Conservation (phyloP, 2,329 filamentous ascomycete genomes). For the Sarocladiaceae sp. region DNA sequence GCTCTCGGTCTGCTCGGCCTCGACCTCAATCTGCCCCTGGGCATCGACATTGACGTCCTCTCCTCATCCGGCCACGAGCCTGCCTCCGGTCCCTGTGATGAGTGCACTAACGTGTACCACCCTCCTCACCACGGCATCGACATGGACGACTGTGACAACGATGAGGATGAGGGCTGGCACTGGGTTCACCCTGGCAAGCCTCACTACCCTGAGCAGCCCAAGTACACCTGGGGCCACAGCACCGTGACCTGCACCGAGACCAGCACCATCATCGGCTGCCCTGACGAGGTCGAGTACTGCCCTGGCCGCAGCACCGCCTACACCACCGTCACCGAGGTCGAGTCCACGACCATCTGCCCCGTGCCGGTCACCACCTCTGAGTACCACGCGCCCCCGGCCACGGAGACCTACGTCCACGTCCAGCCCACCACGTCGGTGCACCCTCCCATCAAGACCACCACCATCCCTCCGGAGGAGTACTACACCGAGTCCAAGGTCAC, state of each 20-base stretch:
- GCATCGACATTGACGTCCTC: constrained; percentile 13
- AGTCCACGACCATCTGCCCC: constrained; percentile 39
- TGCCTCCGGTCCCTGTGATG: constrained; percentile 18
- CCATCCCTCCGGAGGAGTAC: constrained; percentile 1
- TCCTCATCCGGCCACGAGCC: constrained; percentile 11
- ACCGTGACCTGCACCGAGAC: constrained; percentile 33
- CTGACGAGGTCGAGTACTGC: constrained; percentile 28
- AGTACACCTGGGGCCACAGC: constrained; percentile 33
- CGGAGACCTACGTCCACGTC: constrained; percentile 8
- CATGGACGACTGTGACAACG: constrained; percentile 30
- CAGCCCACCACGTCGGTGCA: constrained; percentile 9
- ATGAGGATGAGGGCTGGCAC: constrained; percentile 26
- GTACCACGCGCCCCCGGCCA: background rate
- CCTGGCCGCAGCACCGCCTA: constrained; percentile 26
- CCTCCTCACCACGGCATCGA: constrained; percentile 27
- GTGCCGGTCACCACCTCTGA: constrained; percentile 21
- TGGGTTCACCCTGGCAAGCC: constrained; percentile 27
- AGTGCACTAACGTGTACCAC: constrained; percentile 28
- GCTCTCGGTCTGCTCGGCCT: constrained; percentile 11
- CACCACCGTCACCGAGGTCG: constrained; percentile 31
- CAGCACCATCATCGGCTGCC: constrained; percentile 34
- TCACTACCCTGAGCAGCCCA: constrained; percentile 17
- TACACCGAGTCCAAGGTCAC: background rate
- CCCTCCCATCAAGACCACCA: constrained; percentile 12
- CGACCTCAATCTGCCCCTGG: constrained; percentile 11